Evolutionary conservation across 1,284 basidiomycete species (phyloP).

Genomic region (Puccinia coronata): DNA sequence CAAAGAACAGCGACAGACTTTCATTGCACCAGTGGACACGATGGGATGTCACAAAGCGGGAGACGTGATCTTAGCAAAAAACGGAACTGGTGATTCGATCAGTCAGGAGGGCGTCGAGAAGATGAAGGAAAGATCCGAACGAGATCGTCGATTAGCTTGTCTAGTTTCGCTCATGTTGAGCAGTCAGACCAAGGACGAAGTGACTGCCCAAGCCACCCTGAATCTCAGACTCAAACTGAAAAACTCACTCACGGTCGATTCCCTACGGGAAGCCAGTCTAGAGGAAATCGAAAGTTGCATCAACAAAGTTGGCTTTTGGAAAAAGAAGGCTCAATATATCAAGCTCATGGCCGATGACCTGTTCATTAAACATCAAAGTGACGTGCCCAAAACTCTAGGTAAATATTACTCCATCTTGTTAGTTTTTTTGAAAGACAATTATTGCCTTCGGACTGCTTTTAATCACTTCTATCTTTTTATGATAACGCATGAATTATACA

Average conservation of each 20-base stretch:
- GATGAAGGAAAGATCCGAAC: slow-evolving; percentile 10
- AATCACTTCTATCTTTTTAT: background rate
- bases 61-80: slow-evolving; percentile 53
- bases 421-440: background rate
- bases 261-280: slow-evolving; percentile 69
- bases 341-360: slow-evolving; percentile 37
- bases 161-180: slow-evolving; percentile 93
- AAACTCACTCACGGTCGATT: slow-evolving; percentile 74
- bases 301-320: slow-evolving; percentile 89
- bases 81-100: too few species aligned
- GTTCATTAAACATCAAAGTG: slow-evolving; percentile 18
- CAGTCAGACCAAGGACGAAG: slow-evolving; percentile 88
- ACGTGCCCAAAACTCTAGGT: slow-evolving; percentile 48
- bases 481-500: too few species aligned
- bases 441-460: too few species aligned
- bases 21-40: slow-evolving; percentile 79
- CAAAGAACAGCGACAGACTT: slow-evolving; percentile 21
- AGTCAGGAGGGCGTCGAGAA: background rate
- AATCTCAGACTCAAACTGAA: slow-evolving; percentile 74
- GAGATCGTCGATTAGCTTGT: slow-evolving; percentile 70
- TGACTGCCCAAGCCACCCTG: slow-evolving; percentile 78
- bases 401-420: slow-evolving; percentile 63
- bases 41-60: slow-evolving; percentile 82
- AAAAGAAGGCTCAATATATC: slow-evolving; percentile 70
- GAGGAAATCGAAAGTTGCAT: slow-evolving; percentile 72